These are phyloP conservation scores for Pseudocercospora ulei DNA, from an alignment of 2,329 filamentous ascomycete genomes.

Conservation along the genomic window DNA sequence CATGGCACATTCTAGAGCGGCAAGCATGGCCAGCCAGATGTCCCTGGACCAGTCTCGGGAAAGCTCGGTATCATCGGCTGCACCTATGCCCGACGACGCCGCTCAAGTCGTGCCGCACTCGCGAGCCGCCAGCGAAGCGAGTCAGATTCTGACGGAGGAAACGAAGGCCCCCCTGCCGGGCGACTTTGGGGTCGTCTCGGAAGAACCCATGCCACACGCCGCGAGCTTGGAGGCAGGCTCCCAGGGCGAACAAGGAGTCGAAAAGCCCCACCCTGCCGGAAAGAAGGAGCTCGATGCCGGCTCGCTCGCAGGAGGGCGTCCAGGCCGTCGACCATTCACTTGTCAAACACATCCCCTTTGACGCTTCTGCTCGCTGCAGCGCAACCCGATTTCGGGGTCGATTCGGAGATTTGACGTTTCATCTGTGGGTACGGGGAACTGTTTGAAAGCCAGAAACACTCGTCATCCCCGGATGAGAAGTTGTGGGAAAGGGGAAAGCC, in stretches of 20 bases:
- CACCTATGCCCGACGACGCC: conserved; percentile 4
- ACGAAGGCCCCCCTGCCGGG: not conserved
- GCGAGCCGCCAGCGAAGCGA: not conserved
- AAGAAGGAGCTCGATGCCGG: conserved; percentile 1
- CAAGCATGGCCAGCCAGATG: conserved; percentile 10
- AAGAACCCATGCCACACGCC: not conserved
- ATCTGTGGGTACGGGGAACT: too few relatives aligned
- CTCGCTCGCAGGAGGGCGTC: not conserved
- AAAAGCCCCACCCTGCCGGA: not conserved
- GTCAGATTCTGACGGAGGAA: not conserved
- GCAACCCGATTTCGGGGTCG: too few relatives aligned
- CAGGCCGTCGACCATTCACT: conserved; percentile 2
- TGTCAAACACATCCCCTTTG: too few relatives aligned
- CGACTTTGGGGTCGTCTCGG: too few relatives aligned
- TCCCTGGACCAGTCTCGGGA: not conserved
- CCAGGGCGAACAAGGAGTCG: not conserved
- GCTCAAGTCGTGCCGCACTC: not conserved
- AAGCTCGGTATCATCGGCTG: not conserved
- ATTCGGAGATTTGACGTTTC: too few relatives aligned
- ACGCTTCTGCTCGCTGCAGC: too few relatives aligned
- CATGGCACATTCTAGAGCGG: conserved; percentile 10
- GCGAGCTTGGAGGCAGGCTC: not conserved
- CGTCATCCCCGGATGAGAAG: too few relatives aligned
- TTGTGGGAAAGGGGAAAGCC: too few relatives aligned
- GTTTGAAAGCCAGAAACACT: too few relatives aligned